Percentiles rank a stretch among this genome's conserved stretches.
Evolutionary conservation across 2,329 filamentous ascomycete genomes (phyloP).

Genomic region (Penicillium griseofulvum): DNA sequence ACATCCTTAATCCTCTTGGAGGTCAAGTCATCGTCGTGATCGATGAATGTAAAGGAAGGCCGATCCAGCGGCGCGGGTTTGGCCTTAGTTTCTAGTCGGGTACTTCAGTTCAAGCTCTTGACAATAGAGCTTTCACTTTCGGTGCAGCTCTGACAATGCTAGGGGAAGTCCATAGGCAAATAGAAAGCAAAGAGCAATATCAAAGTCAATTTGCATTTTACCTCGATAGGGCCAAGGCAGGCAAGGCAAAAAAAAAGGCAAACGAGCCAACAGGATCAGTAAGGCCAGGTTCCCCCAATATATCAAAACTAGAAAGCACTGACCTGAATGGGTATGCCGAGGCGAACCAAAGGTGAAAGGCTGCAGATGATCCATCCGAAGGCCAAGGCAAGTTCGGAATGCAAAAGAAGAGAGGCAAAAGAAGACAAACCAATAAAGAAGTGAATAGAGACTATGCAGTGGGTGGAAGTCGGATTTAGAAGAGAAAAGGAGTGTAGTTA

Average conservation of each 20-base stretch:
- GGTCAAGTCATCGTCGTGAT: conserved; percentile 40
- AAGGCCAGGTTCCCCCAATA: background rate
- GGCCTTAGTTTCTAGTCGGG: conserved; percentile 19
- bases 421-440: conserved; percentile 14
- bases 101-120: background rate
- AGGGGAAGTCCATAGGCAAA: conserved; percentile 1
- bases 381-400: conserved; percentile 12
- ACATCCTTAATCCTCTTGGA: conserved; percentile 41
- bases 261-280: background rate
- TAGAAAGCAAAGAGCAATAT: background rate
- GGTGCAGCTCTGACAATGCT: background rate
- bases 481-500: conserved; percentile 22
- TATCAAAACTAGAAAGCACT: conserved; percentile 13
- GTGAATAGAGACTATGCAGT: conserved; percentile 5
- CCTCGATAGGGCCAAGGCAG: background rate
- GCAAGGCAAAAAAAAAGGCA: background rate
- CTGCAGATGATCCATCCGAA: conserved; percentile 27
- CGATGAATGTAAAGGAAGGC: conserved; percentile 42
- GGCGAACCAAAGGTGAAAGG: conserved; percentile 13
- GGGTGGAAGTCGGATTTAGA: conserved; percentile 18
- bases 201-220: background rate
- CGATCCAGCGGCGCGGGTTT: conserved; percentile 25
- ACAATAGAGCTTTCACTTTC: background rate
- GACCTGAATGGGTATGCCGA: conserved; percentile 27
- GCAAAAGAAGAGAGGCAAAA: background rate